These are phyloP conservation scores for Zygoascus flipseniorum DNA, from an alignment of 805 yeast genomes.

Conservation along the genomic window DNA sequence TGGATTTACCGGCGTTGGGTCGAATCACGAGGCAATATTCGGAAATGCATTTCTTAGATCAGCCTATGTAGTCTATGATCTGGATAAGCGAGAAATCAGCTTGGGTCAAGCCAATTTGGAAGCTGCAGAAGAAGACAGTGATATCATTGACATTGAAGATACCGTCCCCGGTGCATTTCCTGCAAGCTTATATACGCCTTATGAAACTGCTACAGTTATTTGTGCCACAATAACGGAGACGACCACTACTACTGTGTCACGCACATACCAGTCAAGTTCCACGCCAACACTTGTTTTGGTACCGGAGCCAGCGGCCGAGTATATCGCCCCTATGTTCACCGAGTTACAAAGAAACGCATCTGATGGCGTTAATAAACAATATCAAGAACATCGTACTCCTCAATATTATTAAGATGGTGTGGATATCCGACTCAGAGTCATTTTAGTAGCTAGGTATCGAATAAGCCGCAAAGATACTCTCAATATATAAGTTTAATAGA, in stretches of 20 bases:
- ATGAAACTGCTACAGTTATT: background rate
- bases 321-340: too few species aligned
- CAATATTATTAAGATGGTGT: too few species aligned
- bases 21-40: slow-evolving; percentile 28
- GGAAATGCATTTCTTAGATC: slow-evolving; percentile 61
- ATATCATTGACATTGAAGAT: slow-evolving; percentile 19
- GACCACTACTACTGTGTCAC: background rate
- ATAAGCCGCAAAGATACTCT: too few species aligned
- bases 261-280: background rate
- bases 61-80: slow-evolving; percentile 60
- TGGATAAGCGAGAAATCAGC: slow-evolving; percentile 47
- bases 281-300: too few species aligned
- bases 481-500: too few species aligned
- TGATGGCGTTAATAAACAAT: too few species aligned
- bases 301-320: too few species aligned
- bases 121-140: slow-evolving; percentile 13
- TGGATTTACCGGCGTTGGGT: slow-evolving; percentile 5
- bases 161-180: slow-evolving; percentile 8
- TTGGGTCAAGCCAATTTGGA: slow-evolving; percentile 39
- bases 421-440: too few species aligned
- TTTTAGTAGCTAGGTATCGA: too few species aligned
- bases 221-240: background rate
- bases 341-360: too few species aligned
- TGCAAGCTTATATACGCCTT: background rate
- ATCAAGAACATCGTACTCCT: too few species aligned